phyloP scores from a whole-genome alignment of 352 stramenopile species.

The Phytopythium montanum region DNA sequence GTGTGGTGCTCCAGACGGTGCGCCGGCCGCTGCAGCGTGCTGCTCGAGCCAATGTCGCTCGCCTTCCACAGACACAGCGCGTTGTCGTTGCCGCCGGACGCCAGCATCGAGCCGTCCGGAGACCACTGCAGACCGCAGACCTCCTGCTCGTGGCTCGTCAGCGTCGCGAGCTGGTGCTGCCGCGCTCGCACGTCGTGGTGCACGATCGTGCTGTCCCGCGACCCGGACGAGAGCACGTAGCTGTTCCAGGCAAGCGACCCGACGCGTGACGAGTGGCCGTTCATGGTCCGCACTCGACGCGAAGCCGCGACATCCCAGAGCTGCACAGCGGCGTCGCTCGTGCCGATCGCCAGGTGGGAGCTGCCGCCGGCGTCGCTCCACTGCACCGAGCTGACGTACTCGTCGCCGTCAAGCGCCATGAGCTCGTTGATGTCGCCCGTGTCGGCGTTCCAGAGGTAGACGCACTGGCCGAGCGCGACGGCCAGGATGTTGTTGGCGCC shows the following conservation, averaged over 20 bases:
- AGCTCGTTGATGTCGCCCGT: slow-evolving; percentile 96
- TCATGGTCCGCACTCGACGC: slow-evolving; percentile 90
- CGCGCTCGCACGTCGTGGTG: slow-evolving; percentile 68
- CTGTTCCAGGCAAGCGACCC: slow-evolving; percentile 96
- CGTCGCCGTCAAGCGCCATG: slow-evolving; percentile 79
- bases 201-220: slow-evolving; percentile 94
- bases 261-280: slow-evolving; percentile 94
- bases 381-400: slow-evolving; percentile 97
- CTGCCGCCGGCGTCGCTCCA: slow-evolving; percentile 91
- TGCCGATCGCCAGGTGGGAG: slow-evolving; percentile 93
- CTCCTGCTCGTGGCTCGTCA: slow-evolving; percentile 95
- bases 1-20: slow-evolving; percentile 94
- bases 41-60: slow-evolving; percentile 78
- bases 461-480: slow-evolving; percentile 95
- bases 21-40: slow-evolving; percentile 50
- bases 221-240: slow-evolving; percentile 91
- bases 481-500: slow-evolving; percentile 95
- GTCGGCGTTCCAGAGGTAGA: slow-evolving; percentile 98
- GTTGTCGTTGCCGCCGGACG: slow-evolving; percentile 98
- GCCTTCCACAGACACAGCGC: slow-evolving; percentile 94
- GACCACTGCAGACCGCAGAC: slow-evolving; percentile 98
- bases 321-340: slow-evolving; percentile 92
- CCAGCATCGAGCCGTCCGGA: slow-evolving; percentile 93
- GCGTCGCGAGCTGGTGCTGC: slow-evolving; percentile 86
- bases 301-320: slow-evolving; percentile 95